Evolutionary conservation across 2,329 filamentous ascomycete genomes (phyloP).

Genomic region (Penicillium paneum): DNA sequence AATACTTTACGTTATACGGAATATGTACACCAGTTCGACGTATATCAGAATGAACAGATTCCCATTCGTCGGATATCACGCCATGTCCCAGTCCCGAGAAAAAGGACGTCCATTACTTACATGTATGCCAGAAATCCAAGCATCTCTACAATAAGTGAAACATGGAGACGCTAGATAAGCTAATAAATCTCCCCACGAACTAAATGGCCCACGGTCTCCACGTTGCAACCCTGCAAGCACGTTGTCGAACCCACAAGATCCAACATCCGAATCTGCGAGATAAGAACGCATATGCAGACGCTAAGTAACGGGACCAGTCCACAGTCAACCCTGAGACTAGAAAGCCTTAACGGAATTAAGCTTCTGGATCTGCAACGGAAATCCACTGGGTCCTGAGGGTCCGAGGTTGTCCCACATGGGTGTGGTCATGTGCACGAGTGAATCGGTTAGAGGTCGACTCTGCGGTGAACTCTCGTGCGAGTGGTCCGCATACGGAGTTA

Average conservation of each 20-base stretch:
- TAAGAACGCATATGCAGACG: conserved; percentile 1
- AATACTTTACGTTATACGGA: neutral
- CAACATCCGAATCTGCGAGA: neutral
- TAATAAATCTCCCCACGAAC: neutral
- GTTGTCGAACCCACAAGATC: neutral
- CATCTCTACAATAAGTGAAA: neutral
- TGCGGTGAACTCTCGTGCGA: too few species aligned
- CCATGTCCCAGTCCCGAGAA: neutral
- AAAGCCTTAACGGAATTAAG: conserved; percentile 3
- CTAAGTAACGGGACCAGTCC: neutral
- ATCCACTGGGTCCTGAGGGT: neutral
- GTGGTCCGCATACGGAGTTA: too few species aligned
- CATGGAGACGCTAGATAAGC: too few species aligned
- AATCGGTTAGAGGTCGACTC: neutral
- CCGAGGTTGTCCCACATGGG: neutral
- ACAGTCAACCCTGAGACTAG: neutral
- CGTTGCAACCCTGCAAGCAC: neutral
- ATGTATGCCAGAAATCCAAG: neutral
- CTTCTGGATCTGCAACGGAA: conserved; percentile 4
- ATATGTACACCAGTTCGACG: too few species aligned
- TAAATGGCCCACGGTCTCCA: neutral
- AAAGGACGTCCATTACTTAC: neutral
- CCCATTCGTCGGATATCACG: neutral
- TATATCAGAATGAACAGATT: neutral
- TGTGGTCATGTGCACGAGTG: neutral